phyloP scores from a whole-genome alignment of 1,284 basidiomycete species.

The Phellinidium pouzarii region DNA sequence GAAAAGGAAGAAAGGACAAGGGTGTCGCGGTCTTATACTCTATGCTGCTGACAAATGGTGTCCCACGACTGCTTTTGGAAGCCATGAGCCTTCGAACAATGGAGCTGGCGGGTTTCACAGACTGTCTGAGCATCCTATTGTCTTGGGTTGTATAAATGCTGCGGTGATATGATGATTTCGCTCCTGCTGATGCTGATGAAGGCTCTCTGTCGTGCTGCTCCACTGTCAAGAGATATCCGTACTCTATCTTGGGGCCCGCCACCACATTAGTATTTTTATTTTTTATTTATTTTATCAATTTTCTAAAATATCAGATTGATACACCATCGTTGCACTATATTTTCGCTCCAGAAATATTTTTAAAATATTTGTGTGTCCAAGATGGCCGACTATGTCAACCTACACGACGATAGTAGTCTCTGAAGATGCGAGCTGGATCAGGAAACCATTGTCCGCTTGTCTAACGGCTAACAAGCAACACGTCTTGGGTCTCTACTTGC shows the following conservation, averaged over 20 bases:
- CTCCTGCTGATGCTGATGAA: neutral
- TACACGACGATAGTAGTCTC: too few relatives aligned
- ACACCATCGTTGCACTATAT: too few relatives aligned
- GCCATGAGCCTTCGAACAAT: neutral
- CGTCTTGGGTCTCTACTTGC: too few relatives aligned
- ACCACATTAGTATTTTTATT: too few relatives aligned
- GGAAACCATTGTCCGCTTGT: too few relatives aligned
- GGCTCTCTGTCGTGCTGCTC: neutral
- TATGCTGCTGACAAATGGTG: neutral
- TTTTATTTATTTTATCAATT: too few relatives aligned
- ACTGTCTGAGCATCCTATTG: neutral
- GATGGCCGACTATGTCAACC: too few relatives aligned
- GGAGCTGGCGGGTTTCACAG: neutral
- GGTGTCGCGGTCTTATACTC: constrained; percentile 6
- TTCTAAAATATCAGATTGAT: too few relatives aligned
- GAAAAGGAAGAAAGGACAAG: constrained; percentile 3
- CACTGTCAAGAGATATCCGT: neutral
- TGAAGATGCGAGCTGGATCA: too few relatives aligned
- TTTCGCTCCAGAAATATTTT: too few relatives aligned
- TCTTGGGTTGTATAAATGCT: neutral
- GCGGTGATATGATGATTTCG: neutral
- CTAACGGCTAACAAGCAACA: too few relatives aligned
- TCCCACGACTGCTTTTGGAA: neutral
- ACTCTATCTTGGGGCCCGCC: neutral
- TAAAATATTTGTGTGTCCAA: too few relatives aligned